Evolutionary conservation across 306 rosid genomes (phyloP).

Genomic region (Cucurbita ficifolia): DNA sequence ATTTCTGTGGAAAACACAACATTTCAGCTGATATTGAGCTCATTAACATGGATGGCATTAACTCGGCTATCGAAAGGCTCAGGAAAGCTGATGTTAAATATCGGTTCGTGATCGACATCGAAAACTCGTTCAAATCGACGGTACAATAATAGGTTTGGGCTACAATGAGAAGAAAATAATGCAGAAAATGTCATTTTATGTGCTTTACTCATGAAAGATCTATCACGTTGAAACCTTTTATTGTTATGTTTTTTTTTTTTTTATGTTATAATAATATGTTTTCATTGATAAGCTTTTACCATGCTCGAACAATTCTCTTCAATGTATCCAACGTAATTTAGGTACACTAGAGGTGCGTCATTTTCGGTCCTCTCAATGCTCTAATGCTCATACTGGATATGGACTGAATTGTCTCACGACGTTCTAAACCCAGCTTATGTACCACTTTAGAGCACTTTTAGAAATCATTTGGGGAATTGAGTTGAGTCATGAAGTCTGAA

Average conservation of each 20-base stretch:
- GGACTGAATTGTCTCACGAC: no score
- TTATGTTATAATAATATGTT: no score
- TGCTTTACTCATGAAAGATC: neutral
- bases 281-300: neutral
- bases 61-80: slow-evolving; percentile 73
- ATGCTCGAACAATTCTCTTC: neutral
- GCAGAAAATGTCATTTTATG: neutral
- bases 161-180: neutral
- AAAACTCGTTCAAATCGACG: slow-evolving; percentile 25
- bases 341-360: no score
- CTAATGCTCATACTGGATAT: no score
- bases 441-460: no score
- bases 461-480: no score
- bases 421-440: no score
- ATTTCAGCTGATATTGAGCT: slow-evolving; percentile 70
- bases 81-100: slow-evolving; percentile 59
- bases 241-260: no score
- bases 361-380: no score
- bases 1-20: slow-evolving; percentile 63
- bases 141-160: neutral
- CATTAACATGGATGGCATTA: slow-evolving; percentile 47
- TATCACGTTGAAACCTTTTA: neutral
- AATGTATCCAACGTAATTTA: no score
- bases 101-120: slow-evolving; percentile 79
- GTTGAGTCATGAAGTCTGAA: no score